Evolutionary conservation across 2,329 filamentous ascomycete genomes (phyloP), one percentile per base, ranked within the genome.

Genomic region (Macrophomina phaseolina): DNA sequence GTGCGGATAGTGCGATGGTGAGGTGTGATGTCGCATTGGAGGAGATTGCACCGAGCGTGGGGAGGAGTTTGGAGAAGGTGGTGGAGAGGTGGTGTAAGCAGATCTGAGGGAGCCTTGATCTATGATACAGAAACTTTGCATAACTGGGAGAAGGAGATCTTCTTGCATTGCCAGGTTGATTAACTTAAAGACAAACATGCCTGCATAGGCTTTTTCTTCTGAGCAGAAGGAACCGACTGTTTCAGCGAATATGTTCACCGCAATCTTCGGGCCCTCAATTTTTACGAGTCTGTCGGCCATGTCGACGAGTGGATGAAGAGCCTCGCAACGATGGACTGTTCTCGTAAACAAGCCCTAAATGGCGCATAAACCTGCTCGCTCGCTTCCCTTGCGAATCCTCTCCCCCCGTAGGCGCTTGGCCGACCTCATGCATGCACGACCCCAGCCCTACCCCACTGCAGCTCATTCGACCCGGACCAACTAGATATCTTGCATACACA

Each of bases 1-100:
- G 77, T 65, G 75, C 70, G 0, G 55, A 42, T 4, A 55, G 86
- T 2, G 86, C 86, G 16, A 84, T 90, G 72, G 86, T 89, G 82
- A 89, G 88, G 78, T 86, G 91, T 40, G 92, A 95, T 76, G 88
- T 95, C 36, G 86, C 86, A 56, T 80, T 95, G 66, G 91, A 94
- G 77, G 92, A 96, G 83, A 91, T 95, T 72, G 87, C 89, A 1
- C 80, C 83, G 30, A 86, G 83, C 14, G 86, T 88, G 45, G 42
- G 32, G 63, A 32, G 76, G 6, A 79, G 78, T n/a, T 68, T 80
- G 30, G 82, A 83, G 51, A 71, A 77, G 67, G 85, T 89, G 32
- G 79, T 92, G 82, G 85, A 84, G 42, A 89, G 87, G 74, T 95
- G 92, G 92, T 95, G 92, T 45, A 56, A 46, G 52, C 63, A 65